Evolutionary conservation across 176 grass and related monocot genomes (phyloP), one percentile per base, ranked within the genome.

Genomic region (Paspalum vaginatum): DNA sequence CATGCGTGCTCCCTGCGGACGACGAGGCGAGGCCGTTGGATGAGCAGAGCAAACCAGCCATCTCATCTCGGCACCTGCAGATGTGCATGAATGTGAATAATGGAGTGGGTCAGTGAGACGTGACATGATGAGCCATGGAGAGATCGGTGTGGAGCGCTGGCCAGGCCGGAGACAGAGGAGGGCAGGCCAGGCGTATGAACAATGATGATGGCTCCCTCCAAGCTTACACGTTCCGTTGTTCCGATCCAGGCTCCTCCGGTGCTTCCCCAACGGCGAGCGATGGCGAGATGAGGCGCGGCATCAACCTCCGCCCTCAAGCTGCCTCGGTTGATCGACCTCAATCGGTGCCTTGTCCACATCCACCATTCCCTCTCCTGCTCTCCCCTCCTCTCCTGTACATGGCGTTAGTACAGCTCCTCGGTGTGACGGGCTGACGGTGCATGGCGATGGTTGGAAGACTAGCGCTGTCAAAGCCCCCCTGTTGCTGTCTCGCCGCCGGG

Each of bases 181-280:
- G 12, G 8, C 76, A 50, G 43, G 17, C 59, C 42, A 61, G 49
- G 81, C 13, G 32, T 25, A 20, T 62, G 62, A 70, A 26, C 62
- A 80, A 85, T 77, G 82, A 89, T 77, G 82, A 89, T 81, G 62
- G 87, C 56, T 65, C 83, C 72, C 48, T 24, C 71, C n/a, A 11
- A 81, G 79, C 87, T 67, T 71, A 43, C 87, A 38, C 47, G 6
- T 32, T 52, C 54, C 47, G 4, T 32, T 52, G 20, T 17, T 59
- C 44, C 52, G 11, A 8, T 59, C 80, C 65, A 50, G 20, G 75
- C 24, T 76, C n/a, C n/a, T n/a, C n/a, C n/a, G n/a, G n/a, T n/a
- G n/a, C n/a, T n/a, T n/a, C n/a, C n/a, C n/a, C n/a, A n/a, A n/a
- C n/a, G n/a, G n/a, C n/a, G n/a, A n/a, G n/a, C n/a, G n/a, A n/a